A percentile compares a stretch with the other conserved stretches of the same genome.
Evolutionary conservation across 192 early-diverging fungal genomes (phyloP).

Genomic region (Backusella parvicylindrica): DNA sequence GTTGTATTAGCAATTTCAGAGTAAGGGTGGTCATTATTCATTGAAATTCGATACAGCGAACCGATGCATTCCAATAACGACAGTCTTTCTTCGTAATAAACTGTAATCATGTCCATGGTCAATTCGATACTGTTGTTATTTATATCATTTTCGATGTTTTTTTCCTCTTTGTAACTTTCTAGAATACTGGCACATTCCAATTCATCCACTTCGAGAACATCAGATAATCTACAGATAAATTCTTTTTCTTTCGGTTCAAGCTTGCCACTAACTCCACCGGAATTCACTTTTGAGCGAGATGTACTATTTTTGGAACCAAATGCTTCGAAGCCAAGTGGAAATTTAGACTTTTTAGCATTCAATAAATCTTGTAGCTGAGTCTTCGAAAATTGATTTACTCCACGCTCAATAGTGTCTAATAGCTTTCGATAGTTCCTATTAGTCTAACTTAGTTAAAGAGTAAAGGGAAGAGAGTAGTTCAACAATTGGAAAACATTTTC

Average conservation of each 20-base stretch:
- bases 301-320: constrained; percentile 32
- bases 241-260: constrained; percentile 34
- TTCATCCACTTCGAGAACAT: constrained; percentile 39
- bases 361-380: constrained; percentile 25
- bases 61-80: constrained; percentile 19
- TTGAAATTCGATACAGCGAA: constrained; percentile 13
- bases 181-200: constrained; percentile 28
- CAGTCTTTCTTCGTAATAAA: constrained; percentile 25
- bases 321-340: constrained; percentile 35
- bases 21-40: constrained; percentile 10
- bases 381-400: constrained; percentile 12
- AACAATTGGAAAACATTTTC: neutral
- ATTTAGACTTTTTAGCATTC: constrained; percentile 24
- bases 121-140: neutral
- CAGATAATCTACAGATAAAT: constrained; percentile 37
- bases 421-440: constrained; percentile 22
- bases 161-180: constrained; percentile 16
- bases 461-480: neutral
- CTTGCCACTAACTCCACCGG: constrained; percentile 30
- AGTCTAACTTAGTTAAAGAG: neutral
- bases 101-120: neutral
- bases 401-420: constrained; percentile 25
- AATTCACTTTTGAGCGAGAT: constrained; percentile 29
- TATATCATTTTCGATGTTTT: neutral
- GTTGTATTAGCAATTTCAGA: neutral